These are phyloP conservation scores for Trichoderma arundinaceum DNA, from an alignment of 2,329 filamentous ascomycete species.

Conservation along the genomic window DNA sequence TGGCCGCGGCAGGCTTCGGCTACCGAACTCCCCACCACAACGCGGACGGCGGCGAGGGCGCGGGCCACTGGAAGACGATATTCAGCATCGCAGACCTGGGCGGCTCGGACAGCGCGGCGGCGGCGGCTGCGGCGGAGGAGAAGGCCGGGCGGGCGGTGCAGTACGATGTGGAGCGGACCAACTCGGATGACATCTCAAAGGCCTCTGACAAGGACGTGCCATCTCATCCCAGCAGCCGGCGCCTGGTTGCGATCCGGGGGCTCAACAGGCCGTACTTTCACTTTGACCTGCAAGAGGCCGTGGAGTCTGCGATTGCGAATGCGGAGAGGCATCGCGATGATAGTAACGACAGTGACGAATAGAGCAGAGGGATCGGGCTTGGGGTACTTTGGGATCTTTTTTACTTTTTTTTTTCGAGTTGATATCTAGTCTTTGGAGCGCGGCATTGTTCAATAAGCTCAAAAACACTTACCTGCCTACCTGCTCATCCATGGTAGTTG, in stretches of 20 bases:
- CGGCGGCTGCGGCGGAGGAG: slow-evolving; percentile 66
- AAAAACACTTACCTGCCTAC: too few species aligned
- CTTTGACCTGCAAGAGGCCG: slow-evolving; percentile 56
- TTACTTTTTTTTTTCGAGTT: not conserved
- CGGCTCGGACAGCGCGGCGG: slow-evolving; percentile 66
- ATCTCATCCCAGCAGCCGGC: slow-evolving; percentile 40
- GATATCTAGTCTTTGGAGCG: too few species aligned
- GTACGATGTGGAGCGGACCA: slow-evolving; percentile 41
- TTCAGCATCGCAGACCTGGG: slow-evolving; percentile 91
- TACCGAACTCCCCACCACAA: slow-evolving; percentile 43
- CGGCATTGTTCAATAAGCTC: too few species aligned
- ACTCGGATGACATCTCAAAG: slow-evolving; percentile 36
- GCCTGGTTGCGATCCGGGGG: slow-evolving; percentile 50
- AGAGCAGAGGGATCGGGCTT: not conserved
- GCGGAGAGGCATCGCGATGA: slow-evolving; percentile 37
- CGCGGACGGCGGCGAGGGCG: slow-evolving; percentile 34
- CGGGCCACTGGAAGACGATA: slow-evolving; percentile 69
- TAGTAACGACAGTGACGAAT: not conserved
- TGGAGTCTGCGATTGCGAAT: slow-evolving; percentile 52
- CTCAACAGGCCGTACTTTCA: slow-evolving; percentile 60
- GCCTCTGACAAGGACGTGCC: slow-evolving; percentile 41
- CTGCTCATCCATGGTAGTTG: too few species aligned
- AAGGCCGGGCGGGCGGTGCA: slow-evolving; percentile 42
- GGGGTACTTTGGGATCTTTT: not conserved
- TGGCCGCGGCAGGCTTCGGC: slow-evolving; percentile 61